phyloP scores from a whole-genome alignment of 352 stramenopile species.

The Phytophthora podocarpi region DNA sequence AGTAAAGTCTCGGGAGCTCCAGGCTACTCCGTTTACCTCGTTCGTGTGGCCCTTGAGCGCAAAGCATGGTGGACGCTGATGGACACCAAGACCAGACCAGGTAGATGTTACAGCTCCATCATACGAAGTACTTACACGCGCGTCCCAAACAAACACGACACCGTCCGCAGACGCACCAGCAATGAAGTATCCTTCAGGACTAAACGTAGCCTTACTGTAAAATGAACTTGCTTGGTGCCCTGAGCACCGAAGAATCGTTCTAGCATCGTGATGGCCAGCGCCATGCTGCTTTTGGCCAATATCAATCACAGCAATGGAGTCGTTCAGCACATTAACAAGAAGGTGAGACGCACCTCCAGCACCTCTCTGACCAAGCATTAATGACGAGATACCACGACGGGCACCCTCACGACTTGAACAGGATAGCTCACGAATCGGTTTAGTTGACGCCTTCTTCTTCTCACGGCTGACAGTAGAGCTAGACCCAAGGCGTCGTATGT shows the following conservation, averaged over 20 bases:
- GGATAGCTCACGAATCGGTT: conserved; percentile 44
- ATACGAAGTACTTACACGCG: conserved; percentile 18
- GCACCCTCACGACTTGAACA: conserved; percentile 41
- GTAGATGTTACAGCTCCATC: background rate
- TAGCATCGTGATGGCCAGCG: background rate
- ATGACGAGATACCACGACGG: conserved; percentile 63
- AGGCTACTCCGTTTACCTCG: conserved; percentile 75
- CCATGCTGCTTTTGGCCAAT: conserved; percentile 19
- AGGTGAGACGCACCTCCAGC: conserved; percentile 37
- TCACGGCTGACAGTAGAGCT: conserved; percentile 1
- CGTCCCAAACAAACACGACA: conserved; percentile 66
- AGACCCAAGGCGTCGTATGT: conserved; percentile 48
- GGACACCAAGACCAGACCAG: background rate
- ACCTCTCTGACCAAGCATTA: conserved; percentile 41
- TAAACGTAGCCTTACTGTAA: conserved; percentile 68
- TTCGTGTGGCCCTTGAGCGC: conserved; percentile 65
- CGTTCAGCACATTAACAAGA: conserved; percentile 68
- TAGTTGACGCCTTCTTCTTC: conserved; percentile 25
- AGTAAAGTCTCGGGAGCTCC: conserved; percentile 54
- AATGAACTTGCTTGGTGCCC: conserved; percentile 70
- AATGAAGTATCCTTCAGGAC: conserved; percentile 66
- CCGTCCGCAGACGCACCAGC: conserved; percentile 58
- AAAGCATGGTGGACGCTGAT: conserved; percentile 31
- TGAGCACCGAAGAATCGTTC: conserved; percentile 41
- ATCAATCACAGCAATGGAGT: conserved; percentile 66